These are phyloP conservation scores for Clitoria ternatea DNA, from an alignment of 306 rosid genomes.

Conservation along the genomic window DNA sequence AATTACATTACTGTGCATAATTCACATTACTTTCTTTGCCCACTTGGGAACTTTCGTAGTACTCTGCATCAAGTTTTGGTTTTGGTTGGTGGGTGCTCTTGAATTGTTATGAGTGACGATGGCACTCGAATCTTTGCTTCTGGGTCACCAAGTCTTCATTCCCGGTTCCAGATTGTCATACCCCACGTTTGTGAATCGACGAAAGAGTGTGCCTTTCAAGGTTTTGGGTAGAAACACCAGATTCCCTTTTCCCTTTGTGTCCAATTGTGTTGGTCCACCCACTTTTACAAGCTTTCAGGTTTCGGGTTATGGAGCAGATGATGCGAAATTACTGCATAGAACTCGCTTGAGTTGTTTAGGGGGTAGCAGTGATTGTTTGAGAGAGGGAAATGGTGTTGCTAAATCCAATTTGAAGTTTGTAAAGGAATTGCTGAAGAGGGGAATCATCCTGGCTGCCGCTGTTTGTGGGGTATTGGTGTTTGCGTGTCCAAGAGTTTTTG, in stretches of 20 bases:
- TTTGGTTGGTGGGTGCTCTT: conserved; percentile 24
- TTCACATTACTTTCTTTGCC: neutral
- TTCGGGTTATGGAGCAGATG: conserved; percentile 15
- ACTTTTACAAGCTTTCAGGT: conserved; percentile 14
- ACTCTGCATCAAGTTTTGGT: conserved; percentile 7
- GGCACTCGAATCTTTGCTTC: conserved; percentile 35
- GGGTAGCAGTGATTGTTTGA: conserved; percentile 28
- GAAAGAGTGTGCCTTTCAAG: conserved; percentile 28
- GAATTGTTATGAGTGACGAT: conserved; percentile 37
- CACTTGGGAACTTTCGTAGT: neutral
- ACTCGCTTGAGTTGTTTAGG: conserved; percentile 40
- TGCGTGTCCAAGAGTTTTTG: conserved; percentile 61
- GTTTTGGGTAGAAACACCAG: conserved; percentile 19
- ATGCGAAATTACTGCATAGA: conserved; percentile 25
- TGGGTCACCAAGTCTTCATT: conserved; percentile 25
- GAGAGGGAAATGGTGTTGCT: conserved; percentile 25
- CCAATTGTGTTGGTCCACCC: conserved; percentile 26
- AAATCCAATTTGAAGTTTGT: conserved; percentile 37
- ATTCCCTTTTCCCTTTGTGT: conserved; percentile 31
- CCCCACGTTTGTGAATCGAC: conserved; percentile 12
- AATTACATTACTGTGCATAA: neutral
- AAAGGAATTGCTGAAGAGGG: conserved; percentile 42
- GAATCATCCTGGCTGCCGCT: conserved; percentile 62
- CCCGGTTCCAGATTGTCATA: conserved; percentile 23
- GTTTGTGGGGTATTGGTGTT: conserved; percentile 62